Evolutionary conservation across 176 grass and related monocot genomes (phyloP).

Genomic region (Triticum dicoccoides): DNA sequence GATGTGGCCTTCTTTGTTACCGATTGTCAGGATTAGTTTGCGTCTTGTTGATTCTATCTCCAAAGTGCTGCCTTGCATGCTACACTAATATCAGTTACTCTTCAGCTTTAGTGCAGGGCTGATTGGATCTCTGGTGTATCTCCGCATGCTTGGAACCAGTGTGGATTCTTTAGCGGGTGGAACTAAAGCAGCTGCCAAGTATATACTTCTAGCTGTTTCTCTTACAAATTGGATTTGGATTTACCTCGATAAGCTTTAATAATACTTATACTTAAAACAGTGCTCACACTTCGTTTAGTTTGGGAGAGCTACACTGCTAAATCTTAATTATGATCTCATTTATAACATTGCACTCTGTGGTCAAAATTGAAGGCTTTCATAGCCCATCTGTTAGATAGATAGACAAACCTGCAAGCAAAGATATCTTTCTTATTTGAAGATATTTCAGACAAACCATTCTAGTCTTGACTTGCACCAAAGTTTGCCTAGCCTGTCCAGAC

Average conservation of each 20-base stretch:
- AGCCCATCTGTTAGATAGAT: neutral
- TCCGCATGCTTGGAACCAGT: slow-evolving; percentile 90
- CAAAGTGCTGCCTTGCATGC: neutral
- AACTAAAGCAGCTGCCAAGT: slow-evolving; percentile 73
- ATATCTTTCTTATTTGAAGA: neutral
- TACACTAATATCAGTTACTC: slow-evolving; percentile 25
- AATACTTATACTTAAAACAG: neutral
- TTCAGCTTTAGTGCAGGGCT: slow-evolving; percentile 85
- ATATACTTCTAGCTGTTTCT: slow-evolving; percentile 23
- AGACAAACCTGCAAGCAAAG: neutral
- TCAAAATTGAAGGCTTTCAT: slow-evolving; percentile 5
- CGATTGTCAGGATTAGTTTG: neutral
- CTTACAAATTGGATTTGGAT: neutral
- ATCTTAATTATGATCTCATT: neutral
- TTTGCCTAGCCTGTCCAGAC: neutral
- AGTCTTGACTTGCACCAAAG: neutral
- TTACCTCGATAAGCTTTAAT: neutral
- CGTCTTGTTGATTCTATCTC: neutral
- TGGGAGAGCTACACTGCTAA: neutral
- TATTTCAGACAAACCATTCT: neutral
- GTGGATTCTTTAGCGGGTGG: slow-evolving; percentile 90
- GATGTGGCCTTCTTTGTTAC: neutral
- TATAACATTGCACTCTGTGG: neutral
- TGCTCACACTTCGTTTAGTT: neutral
- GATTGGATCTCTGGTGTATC: slow-evolving; percentile 85